A percentile compares a stretch with the other conserved stretches of the same genome.
Evolutionary conservation across 2,329 filamentous ascomycete genomes (phyloP).

Genomic region (Colletotrichum ledebouriae): DNA sequence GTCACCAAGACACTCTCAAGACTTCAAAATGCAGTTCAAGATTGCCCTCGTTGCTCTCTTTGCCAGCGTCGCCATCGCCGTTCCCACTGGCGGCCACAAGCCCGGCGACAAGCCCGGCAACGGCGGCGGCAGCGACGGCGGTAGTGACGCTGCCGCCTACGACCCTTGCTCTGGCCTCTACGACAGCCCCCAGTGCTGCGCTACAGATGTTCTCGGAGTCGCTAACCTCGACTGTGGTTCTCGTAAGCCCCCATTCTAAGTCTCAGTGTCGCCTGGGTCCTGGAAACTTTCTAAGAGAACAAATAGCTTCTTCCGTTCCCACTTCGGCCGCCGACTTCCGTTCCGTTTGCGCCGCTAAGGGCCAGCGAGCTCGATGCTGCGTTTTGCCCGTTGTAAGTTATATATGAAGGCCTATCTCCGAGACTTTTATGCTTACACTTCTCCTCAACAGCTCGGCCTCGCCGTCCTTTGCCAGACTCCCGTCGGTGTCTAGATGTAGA

Average conservation of each 20-base stretch:
- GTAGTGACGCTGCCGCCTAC: constrained; percentile 46
- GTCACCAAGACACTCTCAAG: background rate
- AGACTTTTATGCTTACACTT: too few relatives aligned
- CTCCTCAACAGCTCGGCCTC: constrained; percentile 46
- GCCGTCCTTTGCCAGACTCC: constrained; percentile 50
- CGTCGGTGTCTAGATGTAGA: background rate
- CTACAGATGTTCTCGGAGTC: constrained; percentile 71
- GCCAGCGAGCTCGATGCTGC: constrained; percentile 71
- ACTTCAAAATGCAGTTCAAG: constrained; percentile 32
- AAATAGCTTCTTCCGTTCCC: constrained; percentile 52
- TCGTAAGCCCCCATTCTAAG: constrained; percentile 44
- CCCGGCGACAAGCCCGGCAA: too few relatives aligned
- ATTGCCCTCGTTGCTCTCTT: constrained; percentile 22
- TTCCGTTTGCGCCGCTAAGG: constrained; percentile 59
- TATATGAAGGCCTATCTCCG: too few relatives aligned
- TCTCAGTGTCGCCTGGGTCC: background rate
- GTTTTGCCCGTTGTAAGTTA: constrained; percentile 59
- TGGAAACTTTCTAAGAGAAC: too few relatives aligned
- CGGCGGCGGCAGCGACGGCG: background rate
- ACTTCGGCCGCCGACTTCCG: constrained; percentile 57
- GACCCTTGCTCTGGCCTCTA: constrained; percentile 59
- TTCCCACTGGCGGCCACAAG: background rate
- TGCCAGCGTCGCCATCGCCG: constrained; percentile 18
- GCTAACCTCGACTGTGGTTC: constrained; percentile 68
- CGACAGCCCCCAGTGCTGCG: constrained; percentile 67